Percentiles rank a stretch among this genome's conserved stretches.
Conservation (phyloP, 176 grass and related monocot genomes). For the Stipa capillata region DNA sequence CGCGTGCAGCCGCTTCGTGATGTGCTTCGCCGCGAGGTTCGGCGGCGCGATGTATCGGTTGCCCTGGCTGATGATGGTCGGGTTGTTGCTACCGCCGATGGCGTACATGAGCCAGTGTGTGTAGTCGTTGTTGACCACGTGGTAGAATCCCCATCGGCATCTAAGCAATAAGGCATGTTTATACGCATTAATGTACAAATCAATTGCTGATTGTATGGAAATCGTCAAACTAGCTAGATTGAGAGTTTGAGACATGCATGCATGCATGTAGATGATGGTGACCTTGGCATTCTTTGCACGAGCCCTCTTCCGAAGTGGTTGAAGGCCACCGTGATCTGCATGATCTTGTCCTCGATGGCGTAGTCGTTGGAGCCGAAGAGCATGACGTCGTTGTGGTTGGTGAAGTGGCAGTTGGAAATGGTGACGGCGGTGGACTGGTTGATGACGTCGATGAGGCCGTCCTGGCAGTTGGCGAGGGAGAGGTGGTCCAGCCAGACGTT, state of each 20-base stretch:
- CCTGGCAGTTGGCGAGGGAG: constrained; percentile 65
- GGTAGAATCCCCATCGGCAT: constrained; percentile 76
- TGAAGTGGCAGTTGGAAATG: constrained; percentile 69
- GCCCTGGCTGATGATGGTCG: constrained; percentile 72
- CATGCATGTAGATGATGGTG: no score
- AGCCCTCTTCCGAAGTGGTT: no score
- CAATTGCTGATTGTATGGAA: not conserved
- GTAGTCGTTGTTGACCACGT: constrained; percentile 80
- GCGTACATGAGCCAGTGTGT: constrained; percentile 82
- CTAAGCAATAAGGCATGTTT: constrained; percentile 10
- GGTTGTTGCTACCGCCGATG: constrained; percentile 61
- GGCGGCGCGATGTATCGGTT: constrained; percentile 71
- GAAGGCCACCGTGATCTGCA: constrained; percentile 84
- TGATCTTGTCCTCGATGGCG: constrained; percentile 28
- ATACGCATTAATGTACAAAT: not conserved
- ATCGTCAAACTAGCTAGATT: not conserved
- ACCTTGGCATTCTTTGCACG: constrained; percentile 76
- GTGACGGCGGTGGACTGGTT: constrained; percentile 56
- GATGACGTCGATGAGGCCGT: constrained; percentile 62
- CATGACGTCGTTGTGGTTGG: constrained; percentile 73
- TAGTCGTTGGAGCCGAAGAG: constrained; percentile 50
- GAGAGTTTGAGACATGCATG: no score
- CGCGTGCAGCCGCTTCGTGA: constrained; percentile 45
- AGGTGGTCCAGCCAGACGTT: constrained; percentile 75
- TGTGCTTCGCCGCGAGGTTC: constrained; percentile 44